These are phyloP conservation scores for Schwanniomyces yamadae DNA, from an alignment of 805 yeast genomes.

Conservation along the genomic window DNA sequence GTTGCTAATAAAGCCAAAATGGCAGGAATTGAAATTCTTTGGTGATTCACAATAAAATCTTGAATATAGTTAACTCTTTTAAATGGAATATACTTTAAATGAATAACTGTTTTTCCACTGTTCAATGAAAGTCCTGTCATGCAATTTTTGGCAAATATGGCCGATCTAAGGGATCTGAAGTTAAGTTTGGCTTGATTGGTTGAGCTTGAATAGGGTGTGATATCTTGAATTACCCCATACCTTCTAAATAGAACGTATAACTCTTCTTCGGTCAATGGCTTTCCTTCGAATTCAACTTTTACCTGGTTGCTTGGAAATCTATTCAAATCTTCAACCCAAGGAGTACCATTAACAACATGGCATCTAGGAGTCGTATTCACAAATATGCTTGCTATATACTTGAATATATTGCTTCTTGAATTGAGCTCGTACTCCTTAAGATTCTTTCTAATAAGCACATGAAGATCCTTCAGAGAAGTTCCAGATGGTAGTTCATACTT, in stretches of 20 bases:
- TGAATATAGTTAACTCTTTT: slow-evolving; percentile 51
- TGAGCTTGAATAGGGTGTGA: slow-evolving; percentile 55
- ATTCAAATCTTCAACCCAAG: slow-evolving; percentile 94
- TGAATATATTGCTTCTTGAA: slow-evolving; percentile 9
- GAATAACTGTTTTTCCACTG: slow-evolving; percentile 55
- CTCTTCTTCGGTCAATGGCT: slow-evolving; percentile 73
- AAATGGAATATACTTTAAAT: slow-evolving; percentile 68
- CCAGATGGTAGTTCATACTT: slow-evolving; percentile 62
- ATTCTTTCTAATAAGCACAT: slow-evolving; percentile 49
- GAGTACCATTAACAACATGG: slow-evolving; percentile 82
- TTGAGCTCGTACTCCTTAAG: slow-evolving; percentile 24
- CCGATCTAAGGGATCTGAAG: slow-evolving; percentile 60
- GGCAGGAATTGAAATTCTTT: slow-evolving; percentile 79
- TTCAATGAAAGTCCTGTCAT: slow-evolving; percentile 72
- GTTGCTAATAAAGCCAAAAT: slow-evolving; percentile 77
- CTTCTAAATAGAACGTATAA: slow-evolving; percentile 79
- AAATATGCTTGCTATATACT: slow-evolving; percentile 9
- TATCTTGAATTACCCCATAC: slow-evolving; percentile 81
- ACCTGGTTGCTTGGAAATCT: slow-evolving; percentile 67
- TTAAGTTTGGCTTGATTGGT: slow-evolving; percentile 47
- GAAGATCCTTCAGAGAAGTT: slow-evolving; percentile 50
- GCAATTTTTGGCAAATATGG: slow-evolving; percentile 88
- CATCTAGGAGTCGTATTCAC: slow-evolving; percentile 45
- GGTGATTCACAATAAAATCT: slow-evolving; percentile 67
- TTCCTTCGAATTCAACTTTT: slow-evolving; percentile 73